A percentile compares a stretch with the other conserved stretches of the same genome.
Conservation (phyloP, 768 basidiomycete genomes). For the Rossbeevera mucosa region DNA sequence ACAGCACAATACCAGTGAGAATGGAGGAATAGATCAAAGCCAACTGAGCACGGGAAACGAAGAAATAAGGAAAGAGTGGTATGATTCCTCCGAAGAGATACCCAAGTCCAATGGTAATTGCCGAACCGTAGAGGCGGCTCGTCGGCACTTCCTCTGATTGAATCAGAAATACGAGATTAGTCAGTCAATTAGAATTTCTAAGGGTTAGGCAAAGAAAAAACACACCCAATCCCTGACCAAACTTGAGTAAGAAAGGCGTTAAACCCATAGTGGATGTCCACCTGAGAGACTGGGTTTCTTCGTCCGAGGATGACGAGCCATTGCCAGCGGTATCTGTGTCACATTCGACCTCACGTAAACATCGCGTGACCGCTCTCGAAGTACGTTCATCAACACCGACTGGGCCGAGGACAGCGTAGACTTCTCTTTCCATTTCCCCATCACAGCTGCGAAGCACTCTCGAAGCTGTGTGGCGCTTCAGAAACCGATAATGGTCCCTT, state of each 20-base stretch:
- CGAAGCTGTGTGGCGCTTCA: conserved; percentile 64
- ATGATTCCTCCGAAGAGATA: conserved; percentile 92
- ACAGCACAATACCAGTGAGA: conserved; percentile 78
- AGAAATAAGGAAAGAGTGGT: conserved; percentile 91
- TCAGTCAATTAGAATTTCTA: background rate
- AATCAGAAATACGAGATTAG: background rate
- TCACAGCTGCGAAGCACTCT: conserved; percentile 87
- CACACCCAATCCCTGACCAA: conserved; percentile 88
- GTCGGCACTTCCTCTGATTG: conserved; percentile 81
- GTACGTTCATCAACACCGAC: conserved; percentile 84
- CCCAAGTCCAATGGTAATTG: conserved; percentile 92
- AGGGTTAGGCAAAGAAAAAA: conserved; percentile 8
- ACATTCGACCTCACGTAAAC: conserved; percentile 64
- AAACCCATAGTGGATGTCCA: conserved; percentile 82
- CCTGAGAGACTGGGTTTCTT: conserved; percentile 52
- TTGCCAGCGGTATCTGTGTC: conserved; percentile 25
- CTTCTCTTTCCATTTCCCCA: conserved; percentile 96
- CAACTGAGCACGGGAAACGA: conserved; percentile 63
- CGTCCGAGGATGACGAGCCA: conserved; percentile 34
- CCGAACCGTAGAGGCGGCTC: conserved; percentile 79
- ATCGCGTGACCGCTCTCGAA: conserved; percentile 72
- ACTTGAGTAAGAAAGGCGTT: conserved; percentile 91
- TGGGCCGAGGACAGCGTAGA: conserved; percentile 79
- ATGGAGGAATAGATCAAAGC: conserved; percentile 71
- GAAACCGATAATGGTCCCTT: conserved; percentile 88